phyloP scores from a whole-genome alignment of 495 filamentous ascomycete species.

The Tuber microsphaerosporum region DNA sequence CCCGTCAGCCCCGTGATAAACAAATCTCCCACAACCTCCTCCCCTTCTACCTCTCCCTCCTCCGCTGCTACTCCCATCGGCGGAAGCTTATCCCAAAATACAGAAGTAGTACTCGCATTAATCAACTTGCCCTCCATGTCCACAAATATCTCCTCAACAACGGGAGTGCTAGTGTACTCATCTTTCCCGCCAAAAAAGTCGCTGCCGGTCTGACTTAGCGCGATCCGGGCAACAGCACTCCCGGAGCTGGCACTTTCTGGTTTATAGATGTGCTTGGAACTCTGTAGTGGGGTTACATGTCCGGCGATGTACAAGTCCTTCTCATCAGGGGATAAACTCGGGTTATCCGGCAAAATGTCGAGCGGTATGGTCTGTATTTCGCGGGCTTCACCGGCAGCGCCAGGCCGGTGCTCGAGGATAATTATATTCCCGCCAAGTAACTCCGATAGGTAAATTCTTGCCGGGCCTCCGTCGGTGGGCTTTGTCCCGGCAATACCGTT shows the following conservation, averaged over 20 bases:
- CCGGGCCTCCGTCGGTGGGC: not conserved
- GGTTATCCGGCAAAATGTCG: conserved; percentile 26
- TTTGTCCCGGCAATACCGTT: conserved; percentile 36
- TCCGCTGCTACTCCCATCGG: not conserved
- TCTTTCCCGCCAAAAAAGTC: conserved; percentile 33
- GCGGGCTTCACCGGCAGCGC: conserved; percentile 12
- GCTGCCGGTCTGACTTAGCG: conserved; percentile 31
- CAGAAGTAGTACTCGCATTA: conserved; percentile 31
- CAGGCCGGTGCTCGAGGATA: conserved; percentile 18
- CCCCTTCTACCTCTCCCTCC: conserved; percentile 13
- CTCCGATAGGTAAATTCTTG: conserved; percentile 30
- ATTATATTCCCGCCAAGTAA: conserved; percentile 15
- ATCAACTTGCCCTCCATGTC: conserved; percentile 28
- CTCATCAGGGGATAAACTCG: conserved; percentile 14
- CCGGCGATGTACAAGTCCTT: conserved; percentile 33
- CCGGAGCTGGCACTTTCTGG: conserved; percentile 44
- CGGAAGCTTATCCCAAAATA: conserved; percentile 22
- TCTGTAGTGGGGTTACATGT: not conserved
- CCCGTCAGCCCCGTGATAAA: conserved; percentile 19
- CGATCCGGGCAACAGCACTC: conserved; percentile 49
- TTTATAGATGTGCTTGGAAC: conserved; percentile 1
- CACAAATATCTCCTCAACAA: conserved; percentile 33
- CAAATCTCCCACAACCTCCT: conserved; percentile 13
- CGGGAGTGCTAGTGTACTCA: conserved; percentile 32
- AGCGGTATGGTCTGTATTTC: conserved; percentile 27